Base-by-base conservation (phyloP, 2,329 filamentous ascomycete species). In the Tolypocladium paradoxum region DNA sequence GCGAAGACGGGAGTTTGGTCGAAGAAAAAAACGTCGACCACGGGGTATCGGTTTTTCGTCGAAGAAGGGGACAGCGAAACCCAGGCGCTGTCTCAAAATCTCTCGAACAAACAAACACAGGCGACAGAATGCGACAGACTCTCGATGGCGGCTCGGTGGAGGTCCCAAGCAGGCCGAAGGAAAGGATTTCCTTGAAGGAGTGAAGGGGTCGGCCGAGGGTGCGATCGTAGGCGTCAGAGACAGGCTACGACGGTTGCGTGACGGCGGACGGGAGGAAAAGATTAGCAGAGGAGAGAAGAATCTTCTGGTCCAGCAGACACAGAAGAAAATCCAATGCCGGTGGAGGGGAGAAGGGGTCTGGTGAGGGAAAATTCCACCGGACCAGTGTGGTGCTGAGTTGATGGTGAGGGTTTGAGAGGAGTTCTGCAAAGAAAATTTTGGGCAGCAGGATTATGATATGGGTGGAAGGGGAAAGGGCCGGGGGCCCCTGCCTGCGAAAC, bases 401-500 rank as follows among this genome's bases (percentile, higher is more conserved):
- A 47, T 68, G 67, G 64, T 68, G 65, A 70, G 64, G 66, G 61
- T 68, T 68, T 63, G 64, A 63, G 57, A 68, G 60, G 56, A 67
- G 61, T 49, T 53, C 54, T 59, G 56, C 61, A 64, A 69, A 63
- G 65, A 68, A 64, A 67, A 67, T 56, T 63, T 69, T 68, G 66
- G 66, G 67, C 67, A 65, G 65, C 62, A 64, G 66, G 60, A 64
- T 66, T 57, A 60, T 62, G 60, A 66, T 61, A 63, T 64, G 62
- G 60, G 60, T 49, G 59, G 65, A 61, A 61, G 62, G 62, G 62
- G 65, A 62, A 59, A 56, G 59, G 60, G 60, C 56, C 56, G 58
- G 55, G 53, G 31, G 49, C 27, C 29, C 27, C 29, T 38, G 36
- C 49, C 24, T 16, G 37, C 16, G 49, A 40, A 38, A 58, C 56